Base-by-base conservation (phyloP, 2,329 filamentous ascomycete species). In the Nemania sp. region DNA sequence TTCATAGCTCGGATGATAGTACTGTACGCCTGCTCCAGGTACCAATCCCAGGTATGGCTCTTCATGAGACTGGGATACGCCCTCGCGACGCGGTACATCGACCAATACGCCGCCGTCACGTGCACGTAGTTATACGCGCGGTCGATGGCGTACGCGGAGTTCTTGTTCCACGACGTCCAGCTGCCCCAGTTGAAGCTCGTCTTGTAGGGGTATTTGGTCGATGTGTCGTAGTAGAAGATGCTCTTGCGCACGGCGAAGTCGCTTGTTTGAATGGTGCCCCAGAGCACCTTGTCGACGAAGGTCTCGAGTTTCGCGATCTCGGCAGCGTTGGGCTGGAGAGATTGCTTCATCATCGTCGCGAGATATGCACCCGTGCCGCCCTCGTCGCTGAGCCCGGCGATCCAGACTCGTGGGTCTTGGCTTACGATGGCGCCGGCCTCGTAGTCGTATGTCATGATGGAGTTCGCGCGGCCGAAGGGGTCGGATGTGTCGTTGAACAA, bases 71-170 rank as follows among this genome's bases (percentile, higher is more conserved):
- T 68, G 0, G 80, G 78, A 50, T 80, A 78, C 4, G 74, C 73
- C 22, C 80, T 68, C 0, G 76, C 80, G 9, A 77, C 77, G 2
- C 80, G 76, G 56, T 85, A 85, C 39, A 85, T 62, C 0, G 78
- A 71, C 81, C 81, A 86, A 62, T 84, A 84, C 0, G 77, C 71
- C 0, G 77, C 80, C 0, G 76, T 70, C 0, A 81, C 77, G 56
- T 84, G 81, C 2, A 84, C 77, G 56, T 86, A 86, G 59, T 85
- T 75, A 58, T 85, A 85, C 0, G 81, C 80, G 2, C 82, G 73
- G 17, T 78, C 74, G 0, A 76, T 72, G 0, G 68, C 68, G 54
- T 77, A 77, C 0, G 82, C 73, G 0, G 70, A 67, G 0, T 68
- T 61, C 49, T 74, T 71, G 51, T 80, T 73, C 81, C 81, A 84